A percentile compares a stretch with the other conserved stretches of the same genome.
These are phyloP conservation scores for Ophiostoma himal-ulmi DNA, from an alignment of 2,329 filamentous ascomycete species.

Conservation along the genomic window DNA sequence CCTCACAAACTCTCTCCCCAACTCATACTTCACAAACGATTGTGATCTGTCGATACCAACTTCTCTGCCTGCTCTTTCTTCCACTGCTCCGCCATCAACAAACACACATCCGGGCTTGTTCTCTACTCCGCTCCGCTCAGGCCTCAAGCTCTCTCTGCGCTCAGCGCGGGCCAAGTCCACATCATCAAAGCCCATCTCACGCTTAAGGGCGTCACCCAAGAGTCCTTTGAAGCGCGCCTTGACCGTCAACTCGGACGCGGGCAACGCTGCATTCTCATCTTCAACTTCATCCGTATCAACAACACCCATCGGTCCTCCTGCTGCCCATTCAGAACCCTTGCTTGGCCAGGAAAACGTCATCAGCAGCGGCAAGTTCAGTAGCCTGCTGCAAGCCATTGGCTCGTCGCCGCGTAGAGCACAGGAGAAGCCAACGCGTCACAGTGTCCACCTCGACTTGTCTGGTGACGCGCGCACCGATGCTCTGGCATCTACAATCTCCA, in stretches of 20 bases:
- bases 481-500: slow-evolving; percentile 56
- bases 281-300: slow-evolving; percentile 43
- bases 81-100: slow-evolving; percentile 25
- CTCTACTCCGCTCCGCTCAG: slow-evolving; percentile 60
- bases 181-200: slow-evolving; percentile 49
- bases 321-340: slow-evolving; percentile 23
- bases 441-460: slow-evolving; percentile 52
- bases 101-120: slow-evolving; percentile 39
- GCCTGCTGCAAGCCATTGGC: slow-evolving; percentile 32
- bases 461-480: slow-evolving; percentile 44
- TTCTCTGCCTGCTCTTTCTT: slow-evolving; percentile 24
- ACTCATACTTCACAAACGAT: slow-evolving; percentile 20
- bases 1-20: slow-evolving; percentile 11
- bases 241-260: slow-evolving; percentile 62
- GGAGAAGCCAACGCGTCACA: slow-evolving; percentile 49
- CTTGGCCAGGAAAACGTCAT: slow-evolving; percentile 41
- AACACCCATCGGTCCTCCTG: slow-evolving; percentile 37
- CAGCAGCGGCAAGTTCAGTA: slow-evolving; percentile 30
- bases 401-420: slow-evolving; percentile 39
- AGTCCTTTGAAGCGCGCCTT: slow-evolving; percentile 77
- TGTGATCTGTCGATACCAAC: slow-evolving; percentile 14
- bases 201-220: slow-evolving; percentile 65
- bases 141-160: slow-evolving; percentile 59
- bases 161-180: slow-evolving; percentile 57
- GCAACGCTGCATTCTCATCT: slow-evolving; percentile 56